Conservation (phyloP, 140 eudicot genomes). For the Bidens hawaiensis region DNA sequence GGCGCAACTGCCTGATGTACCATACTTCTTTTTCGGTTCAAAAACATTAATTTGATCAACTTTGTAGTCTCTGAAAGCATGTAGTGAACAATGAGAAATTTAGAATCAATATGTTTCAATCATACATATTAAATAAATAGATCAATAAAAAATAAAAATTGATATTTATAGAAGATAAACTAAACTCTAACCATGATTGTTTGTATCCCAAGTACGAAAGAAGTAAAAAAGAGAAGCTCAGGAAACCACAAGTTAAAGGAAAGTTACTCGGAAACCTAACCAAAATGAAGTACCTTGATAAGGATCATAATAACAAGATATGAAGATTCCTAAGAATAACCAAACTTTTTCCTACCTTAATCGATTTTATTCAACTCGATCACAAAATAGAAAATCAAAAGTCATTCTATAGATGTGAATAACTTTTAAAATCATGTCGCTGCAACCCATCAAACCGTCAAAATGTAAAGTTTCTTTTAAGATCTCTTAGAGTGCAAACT, state of each 20-base stretch:
- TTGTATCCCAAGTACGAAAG: background rate
- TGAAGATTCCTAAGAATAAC: background rate
- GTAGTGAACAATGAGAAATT: background rate
- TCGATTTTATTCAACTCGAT: background rate
- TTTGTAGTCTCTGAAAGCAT: background rate
- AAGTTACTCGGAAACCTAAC: background rate
- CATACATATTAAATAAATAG: background rate
- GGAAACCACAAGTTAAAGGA: background rate
- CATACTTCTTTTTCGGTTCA: slow-evolving; percentile 8
- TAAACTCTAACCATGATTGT: background rate
- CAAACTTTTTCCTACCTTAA: background rate
- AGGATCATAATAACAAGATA: background rate
- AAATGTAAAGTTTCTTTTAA: background rate
- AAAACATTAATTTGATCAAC: background rate
- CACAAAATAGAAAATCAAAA: background rate
- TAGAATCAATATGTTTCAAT: background rate
- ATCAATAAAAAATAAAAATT: background rate
- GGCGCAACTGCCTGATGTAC: background rate
- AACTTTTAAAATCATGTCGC: background rate
- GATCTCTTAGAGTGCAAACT: background rate
- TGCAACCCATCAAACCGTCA: background rate
- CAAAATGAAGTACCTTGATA: too few species aligned
- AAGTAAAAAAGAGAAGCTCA: background rate
- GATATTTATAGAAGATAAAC: background rate
- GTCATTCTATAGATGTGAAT: background rate